These are phyloP conservation scores for Zarea fungicola DNA, from an alignment of 2,329 filamentous ascomycete genomes.

Conservation along the genomic window DNA sequence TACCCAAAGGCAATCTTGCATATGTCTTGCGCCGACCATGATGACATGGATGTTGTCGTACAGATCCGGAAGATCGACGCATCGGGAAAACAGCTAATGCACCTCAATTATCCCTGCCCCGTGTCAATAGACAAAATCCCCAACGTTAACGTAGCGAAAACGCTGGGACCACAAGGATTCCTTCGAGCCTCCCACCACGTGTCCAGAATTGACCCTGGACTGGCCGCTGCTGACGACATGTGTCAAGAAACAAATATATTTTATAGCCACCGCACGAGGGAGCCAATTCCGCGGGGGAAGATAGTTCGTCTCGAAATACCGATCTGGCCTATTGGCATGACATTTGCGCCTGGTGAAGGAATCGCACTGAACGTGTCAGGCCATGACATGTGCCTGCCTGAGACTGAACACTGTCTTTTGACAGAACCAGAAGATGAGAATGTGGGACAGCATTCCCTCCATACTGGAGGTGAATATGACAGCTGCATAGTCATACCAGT, in stretches of 20 bases:
- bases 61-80: not conserved
- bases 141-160: not conserved
- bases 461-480: too few relatives aligned
- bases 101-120: not conserved
- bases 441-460: too few relatives aligned
- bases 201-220: not conserved
- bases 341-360: not conserved
- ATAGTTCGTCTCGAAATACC: not conserved
- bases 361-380: not conserved
- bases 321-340: not conserved
- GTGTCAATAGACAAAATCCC: not conserved
- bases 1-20: not conserved
- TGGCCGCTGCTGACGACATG: too few relatives aligned
- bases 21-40: not conserved
- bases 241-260: too few relatives aligned
- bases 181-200: not conserved
- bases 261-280: not conserved
- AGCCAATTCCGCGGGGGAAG: not conserved
- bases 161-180: not conserved
- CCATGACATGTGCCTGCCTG: not conserved
- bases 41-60: not conserved
- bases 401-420: too few relatives aligned
- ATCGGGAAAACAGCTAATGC: not conserved
- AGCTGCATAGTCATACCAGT: too few relatives aligned
- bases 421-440: too few relatives aligned